phyloP scores from a whole-genome alignment of 169 alveolate species.

The Plasmodium berghei region DNA sequence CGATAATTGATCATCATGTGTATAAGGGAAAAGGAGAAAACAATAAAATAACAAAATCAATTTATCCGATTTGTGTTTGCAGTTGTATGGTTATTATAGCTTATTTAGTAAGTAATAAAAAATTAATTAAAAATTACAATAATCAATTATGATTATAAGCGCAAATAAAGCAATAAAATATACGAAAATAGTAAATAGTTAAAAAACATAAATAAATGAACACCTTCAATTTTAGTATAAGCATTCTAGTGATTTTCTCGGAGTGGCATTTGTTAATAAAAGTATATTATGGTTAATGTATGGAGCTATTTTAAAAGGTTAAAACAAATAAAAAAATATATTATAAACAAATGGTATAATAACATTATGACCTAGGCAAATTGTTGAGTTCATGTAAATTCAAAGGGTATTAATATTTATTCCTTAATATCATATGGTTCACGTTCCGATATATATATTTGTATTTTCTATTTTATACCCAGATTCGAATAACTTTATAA shows the following conservation, averaged over 20 bases:
- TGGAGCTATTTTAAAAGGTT: conserved; percentile 74
- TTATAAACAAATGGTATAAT: neutral
- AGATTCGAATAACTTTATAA: conserved; percentile 67
- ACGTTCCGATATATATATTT: too few species aligned
- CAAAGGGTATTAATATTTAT: neutral
- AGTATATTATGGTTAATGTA: conserved; percentile 71
- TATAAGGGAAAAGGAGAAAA: conserved; percentile 33
- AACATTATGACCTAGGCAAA: neutral
- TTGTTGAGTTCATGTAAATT: conserved; percentile 7
- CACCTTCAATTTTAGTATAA: conserved; percentile 29
- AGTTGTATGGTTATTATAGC: conserved; percentile 77
- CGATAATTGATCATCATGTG: conserved; percentile 75
- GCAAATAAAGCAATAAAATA: conserved; percentile 4
- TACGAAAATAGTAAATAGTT: neutral
- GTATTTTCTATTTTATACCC: neutral
- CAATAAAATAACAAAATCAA: conserved; percentile 59
- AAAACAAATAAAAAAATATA: conserved; percentile 17
- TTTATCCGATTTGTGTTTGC: conserved; percentile 69
- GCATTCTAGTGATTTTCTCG: conserved; percentile 55
- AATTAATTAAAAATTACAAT: neutral
- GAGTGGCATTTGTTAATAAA: conserved; percentile 52
- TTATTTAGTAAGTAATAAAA: conserved; percentile 54
- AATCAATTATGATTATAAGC: too few species aligned
- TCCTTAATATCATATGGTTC: too few species aligned
- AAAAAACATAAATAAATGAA: neutral